phyloP scores from a whole-genome alignment of 2,329 filamentous ascomycete species.

The Penicillium nordicum region DNA sequence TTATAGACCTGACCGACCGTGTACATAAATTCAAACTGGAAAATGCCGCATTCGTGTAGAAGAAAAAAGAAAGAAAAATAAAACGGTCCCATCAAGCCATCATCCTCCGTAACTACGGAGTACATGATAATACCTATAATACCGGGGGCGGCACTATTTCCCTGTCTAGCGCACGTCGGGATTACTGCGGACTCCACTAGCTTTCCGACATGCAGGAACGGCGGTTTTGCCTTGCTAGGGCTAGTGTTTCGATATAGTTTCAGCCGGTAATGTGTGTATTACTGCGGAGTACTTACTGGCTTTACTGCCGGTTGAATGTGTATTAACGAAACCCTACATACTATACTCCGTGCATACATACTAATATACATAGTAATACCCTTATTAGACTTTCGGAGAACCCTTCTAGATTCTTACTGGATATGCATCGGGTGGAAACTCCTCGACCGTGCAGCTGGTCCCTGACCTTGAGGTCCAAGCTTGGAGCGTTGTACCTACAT shows the following conservation, averaged over 20 bases:
- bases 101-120: background rate
- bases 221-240: background rate
- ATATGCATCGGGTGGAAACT: background rate
- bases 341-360: no score
- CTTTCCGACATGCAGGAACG: background rate
- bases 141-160: background rate
- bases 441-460: background rate
- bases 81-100: background rate
- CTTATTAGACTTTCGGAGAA: background rate
- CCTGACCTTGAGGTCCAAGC: background rate
- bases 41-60: background rate
- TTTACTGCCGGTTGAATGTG: background rate
- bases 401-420: background rate
- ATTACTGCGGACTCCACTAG: background rate
- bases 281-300: background rate
- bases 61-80: background rate
- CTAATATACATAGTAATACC: background rate
- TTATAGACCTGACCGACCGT: background rate
- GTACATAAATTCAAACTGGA: rapidly evolving
- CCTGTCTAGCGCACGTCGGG: background rate
- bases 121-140: background rate
- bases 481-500: background rate
- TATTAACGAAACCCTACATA: background rate
- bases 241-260: background rate
- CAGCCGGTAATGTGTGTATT: background rate